Evolutionary conservation across 1,284 basidiomycete genomes (phyloP).

Genomic region (Cutaneotrichosporon cavernicola): DNA sequence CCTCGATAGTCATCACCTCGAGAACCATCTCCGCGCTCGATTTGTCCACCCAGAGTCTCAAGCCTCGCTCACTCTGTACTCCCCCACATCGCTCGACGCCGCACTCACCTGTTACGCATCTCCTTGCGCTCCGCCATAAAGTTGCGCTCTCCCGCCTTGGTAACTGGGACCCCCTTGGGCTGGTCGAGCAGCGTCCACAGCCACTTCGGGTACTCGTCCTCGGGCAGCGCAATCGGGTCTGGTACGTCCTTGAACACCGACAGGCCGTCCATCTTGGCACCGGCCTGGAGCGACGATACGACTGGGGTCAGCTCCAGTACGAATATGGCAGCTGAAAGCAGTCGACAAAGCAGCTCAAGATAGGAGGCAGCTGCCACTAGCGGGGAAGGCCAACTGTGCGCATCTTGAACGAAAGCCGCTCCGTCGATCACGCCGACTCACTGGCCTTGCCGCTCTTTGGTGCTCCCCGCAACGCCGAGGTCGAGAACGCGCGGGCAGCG

Average conservation of each 20-base stretch:
- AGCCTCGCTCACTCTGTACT: background rate
- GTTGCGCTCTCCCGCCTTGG: constrained; percentile 36
- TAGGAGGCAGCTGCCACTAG: no score
- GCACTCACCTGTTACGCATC: constrained; percentile 45
- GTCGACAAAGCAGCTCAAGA: background rate
- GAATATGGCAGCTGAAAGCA: background rate
- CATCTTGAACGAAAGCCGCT: no score
- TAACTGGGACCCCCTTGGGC: constrained; percentile 23
- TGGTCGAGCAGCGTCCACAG: constrained; percentile 70
- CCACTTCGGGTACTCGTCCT: constrained; percentile 86
- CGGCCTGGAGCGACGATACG: constrained; percentile 60
- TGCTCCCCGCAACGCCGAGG: constrained; percentile 2
- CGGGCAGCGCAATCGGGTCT: constrained; percentile 73
- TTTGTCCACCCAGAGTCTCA: background rate
- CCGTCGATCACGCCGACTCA: background rate
- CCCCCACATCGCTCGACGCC: background rate
- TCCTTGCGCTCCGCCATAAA: constrained; percentile 43
- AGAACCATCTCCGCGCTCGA: background rate
- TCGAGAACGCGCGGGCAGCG: constrained; percentile 9
- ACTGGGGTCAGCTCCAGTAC: constrained; percentile 21
- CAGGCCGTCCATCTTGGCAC: constrained; percentile 71
- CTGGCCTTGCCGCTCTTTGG: constrained; percentile 5
- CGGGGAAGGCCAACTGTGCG: background rate
- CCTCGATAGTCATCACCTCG: no score
- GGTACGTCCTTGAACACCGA: constrained; percentile 80